phyloP scores from a whole-genome alignment of 2,329 filamentous ascomycete genomes.

The Diaporthe vaccinii region DNA sequence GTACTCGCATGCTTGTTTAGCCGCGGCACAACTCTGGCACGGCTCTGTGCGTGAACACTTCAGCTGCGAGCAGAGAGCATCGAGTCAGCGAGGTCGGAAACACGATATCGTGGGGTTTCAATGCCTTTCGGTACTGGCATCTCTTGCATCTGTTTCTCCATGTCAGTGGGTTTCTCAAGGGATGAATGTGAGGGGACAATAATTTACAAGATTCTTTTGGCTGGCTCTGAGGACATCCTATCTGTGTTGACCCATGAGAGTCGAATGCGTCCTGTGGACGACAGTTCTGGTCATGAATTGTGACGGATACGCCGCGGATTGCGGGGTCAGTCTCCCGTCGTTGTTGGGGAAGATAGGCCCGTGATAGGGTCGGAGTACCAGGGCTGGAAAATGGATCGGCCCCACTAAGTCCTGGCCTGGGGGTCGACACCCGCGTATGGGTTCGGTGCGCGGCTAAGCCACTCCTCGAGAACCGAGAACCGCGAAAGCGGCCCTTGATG shows the following conservation, averaged over 20 bases:
- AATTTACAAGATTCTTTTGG: constrained; percentile 1
- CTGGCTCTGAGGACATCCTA: neutral
- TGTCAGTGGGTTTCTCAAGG: neutral
- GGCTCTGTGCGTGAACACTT: constrained; percentile 42
- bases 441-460: too few relatives aligned
- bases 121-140: constrained; percentile 34
- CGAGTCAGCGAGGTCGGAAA: neutral
- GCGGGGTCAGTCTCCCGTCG: neutral
- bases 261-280: neutral
- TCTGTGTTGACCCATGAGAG: too few relatives aligned
- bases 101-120: neutral
- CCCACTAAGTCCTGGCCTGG: neutral
- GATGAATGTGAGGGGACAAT: too few relatives aligned
- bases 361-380: neutral
- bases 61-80: constrained; percentile 13
- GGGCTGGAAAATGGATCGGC: neutral
- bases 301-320: neutral
- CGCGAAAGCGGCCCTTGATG: too few relatives aligned
- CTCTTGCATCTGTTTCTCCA: constrained; percentile 14
- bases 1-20: constrained; percentile 40
- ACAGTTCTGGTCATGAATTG: neutral
- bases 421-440: too few relatives aligned
- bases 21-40: constrained; percentile 39
- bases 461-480: too few relatives aligned
- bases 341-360: neutral